Evolutionary conservation across 176 grass and related monocot species (phyloP), one percentile per base, ranked within the genome.

Genomic region (Otatea glauca): DNA sequence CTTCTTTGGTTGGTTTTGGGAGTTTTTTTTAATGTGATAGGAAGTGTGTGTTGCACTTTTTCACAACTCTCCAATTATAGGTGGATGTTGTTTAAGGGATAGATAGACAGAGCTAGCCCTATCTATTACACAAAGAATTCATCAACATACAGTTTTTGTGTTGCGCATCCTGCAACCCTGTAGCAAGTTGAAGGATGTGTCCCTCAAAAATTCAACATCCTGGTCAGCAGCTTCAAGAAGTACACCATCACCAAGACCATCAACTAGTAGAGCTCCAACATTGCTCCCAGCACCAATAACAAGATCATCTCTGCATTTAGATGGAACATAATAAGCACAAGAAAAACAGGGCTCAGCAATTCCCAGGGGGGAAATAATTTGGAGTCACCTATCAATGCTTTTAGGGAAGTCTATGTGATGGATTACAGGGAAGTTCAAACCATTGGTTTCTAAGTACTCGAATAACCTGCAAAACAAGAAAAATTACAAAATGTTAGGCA

Each of bases 101-200:
- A 5, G 16, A 48, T 39, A 80, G n/a, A 80, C 2, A 81, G 43
- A 81, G 65, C 9, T 64, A 37, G 6, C 39, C 41, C 60, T 66
- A 25, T 79, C 5, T 61, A 44, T 17, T 32, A 74, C 73, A 51
- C 29, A 83, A 39, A 61, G 3, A 79, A 50, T 56, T 29, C 29
- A 83, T 65, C 0, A 65, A 88, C 91, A 6, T 92, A 99, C 91
- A 9, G 96, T 99, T 94, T 99, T 99, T 77, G 96, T 99, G 91
- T 96, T 99, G 89, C 96, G 91, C 93, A 99, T 99, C 78, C 93
- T 95, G 91, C 96, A 99, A 71, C 93, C 93, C 88, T 96, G 96
- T 70, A 99, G 87, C 80, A 99, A 85, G 79, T 99, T 99, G 89
- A 99, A 96, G 72, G 96, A 96, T 75, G 96, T 99, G 76, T 92